Base-by-base conservation (phyloP, 768 basidiomycete species). In the Dioszegia crocea region DNA sequence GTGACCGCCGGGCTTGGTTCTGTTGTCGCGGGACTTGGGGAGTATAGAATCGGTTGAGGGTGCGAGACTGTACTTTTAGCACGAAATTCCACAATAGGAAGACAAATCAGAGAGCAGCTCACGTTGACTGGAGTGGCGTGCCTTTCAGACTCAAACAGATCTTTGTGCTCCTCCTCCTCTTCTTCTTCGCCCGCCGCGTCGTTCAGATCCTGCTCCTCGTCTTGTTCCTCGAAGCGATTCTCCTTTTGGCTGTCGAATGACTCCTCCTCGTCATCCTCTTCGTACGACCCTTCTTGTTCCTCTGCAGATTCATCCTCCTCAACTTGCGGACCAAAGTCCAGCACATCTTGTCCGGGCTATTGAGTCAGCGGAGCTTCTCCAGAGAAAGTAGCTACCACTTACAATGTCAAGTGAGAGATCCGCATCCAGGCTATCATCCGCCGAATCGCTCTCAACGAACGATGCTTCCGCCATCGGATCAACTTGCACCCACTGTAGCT, bases 391-490 rank as follows among this genome's bases (percentile, higher is more conserved):
- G 24, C 26, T 4, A 47, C 2, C 12, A 68, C 68, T 55, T 38
- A 73, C 71, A 11, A 65, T 45, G 50, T 71, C 67, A 24, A 74
- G 61, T 2, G 72, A 71, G 38, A 62, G 19, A 44, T 74, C 72
- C 24, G 59, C 66, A 16, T 68, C 74, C 75, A 81, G 84, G 26
- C 79, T 79, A 45, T 76, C 77, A 1, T 83, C 81, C 27, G 81
- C 79, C 12, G 82, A 82, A 69, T 85, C 82, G 9, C 81, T 81
- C 65, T 85, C 81, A 21, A 75, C 76, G 76, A 86, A 85, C 48
- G 68, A 66, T n/a, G 61, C 64, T 1, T 65, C 62, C 17, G 31
- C 55, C 27, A 30, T 10, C 14, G 62, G 65, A 24, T 64, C 65
- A 33, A 67, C 68, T 11, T 68, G 40, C 6, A 70, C 60, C 61